Evolutionary conservation across 2,329 filamentous ascomycete species (phyloP).

Genomic region (Neodidymelliopsis sp.): DNA sequence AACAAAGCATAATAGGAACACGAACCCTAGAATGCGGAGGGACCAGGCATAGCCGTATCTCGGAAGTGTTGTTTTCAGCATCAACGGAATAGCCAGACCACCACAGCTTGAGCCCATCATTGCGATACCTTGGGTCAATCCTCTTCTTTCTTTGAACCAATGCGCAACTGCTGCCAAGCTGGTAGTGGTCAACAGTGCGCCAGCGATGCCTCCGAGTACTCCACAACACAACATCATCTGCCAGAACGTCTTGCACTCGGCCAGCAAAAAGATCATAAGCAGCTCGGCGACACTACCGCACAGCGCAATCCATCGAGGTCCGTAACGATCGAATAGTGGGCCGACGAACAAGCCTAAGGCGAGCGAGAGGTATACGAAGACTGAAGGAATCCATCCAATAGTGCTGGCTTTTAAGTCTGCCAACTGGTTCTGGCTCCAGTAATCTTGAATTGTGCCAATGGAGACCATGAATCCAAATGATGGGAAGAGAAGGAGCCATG

Average conservation of each 20-base stretch:
- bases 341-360: constrained; percentile 85
- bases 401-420: constrained; percentile 64
- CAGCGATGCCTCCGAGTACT: constrained; percentile 50
- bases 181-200: constrained; percentile 50
- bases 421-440: constrained; percentile 77
- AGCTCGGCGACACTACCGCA: constrained; percentile 37
- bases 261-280: constrained; percentile 43
- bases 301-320: constrained; percentile 45
- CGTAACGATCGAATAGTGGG: constrained; percentile 67
- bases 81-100: constrained; percentile 48
- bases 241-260: constrained; percentile 49
- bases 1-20: constrained; percentile 42
- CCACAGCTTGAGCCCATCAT: constrained; percentile 48
- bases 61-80: constrained; percentile 43
- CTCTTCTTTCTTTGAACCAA: constrained; percentile 50
- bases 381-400: constrained; percentile 88
- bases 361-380: constrained; percentile 86
- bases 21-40: constrained; percentile 50
- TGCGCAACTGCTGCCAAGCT: constrained; percentile 48
- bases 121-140: constrained; percentile 50
- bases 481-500: constrained; percentile 44
- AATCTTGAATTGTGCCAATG: constrained; percentile 80
- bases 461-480: constrained; percentile 52
- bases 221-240: constrained; percentile 53
- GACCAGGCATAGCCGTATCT: constrained; percentile 49